Evolutionary conservation across 768 basidiomycete genomes (phyloP).

Genomic region (Chalciporus pseudorubinellus): DNA sequence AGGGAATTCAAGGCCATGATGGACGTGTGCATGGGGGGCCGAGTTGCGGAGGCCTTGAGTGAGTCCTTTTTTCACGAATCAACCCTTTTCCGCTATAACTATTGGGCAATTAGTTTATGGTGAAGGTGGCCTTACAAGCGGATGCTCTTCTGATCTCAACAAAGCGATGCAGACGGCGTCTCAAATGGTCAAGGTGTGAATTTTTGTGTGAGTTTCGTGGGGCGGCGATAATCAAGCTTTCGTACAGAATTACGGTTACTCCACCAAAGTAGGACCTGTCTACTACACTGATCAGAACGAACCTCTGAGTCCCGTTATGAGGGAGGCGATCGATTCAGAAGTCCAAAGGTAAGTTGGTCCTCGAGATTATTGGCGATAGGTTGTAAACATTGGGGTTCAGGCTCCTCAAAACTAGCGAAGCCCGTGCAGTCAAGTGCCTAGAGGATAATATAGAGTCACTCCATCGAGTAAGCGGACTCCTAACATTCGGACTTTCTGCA

Average conservation of each 20-base stretch:
- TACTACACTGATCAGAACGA: constrained; percentile 73
- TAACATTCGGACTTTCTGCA: neutral
- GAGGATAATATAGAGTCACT: constrained; percentile 70
- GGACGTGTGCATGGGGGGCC: constrained; percentile 92
- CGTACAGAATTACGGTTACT: constrained; percentile 72
- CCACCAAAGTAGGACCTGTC: constrained; percentile 76
- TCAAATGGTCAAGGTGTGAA: constrained; percentile 83
- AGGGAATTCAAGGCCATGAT: constrained; percentile 80
- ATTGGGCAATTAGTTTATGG: constrained; percentile 65
- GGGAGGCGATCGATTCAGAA: constrained; percentile 86
- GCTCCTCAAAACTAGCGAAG: constrained; percentile 68
- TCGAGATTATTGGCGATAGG: neutral
- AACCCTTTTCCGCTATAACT: constrained; percentile 7
- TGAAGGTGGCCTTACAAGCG: constrained; percentile 83
- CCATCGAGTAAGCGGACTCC: constrained; percentile 54
- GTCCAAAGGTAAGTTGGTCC: constrained; percentile 61
- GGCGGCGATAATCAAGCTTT: neutral
- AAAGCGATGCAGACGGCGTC: constrained; percentile 78
- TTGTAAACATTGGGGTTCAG: constrained; percentile 26
- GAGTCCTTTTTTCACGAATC: constrained; percentile 25
- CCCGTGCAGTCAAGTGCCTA: constrained; percentile 61
- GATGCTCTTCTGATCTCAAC: constrained; percentile 85
- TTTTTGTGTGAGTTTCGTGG: neutral
- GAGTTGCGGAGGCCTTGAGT: constrained; percentile 92
- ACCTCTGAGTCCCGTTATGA: constrained; percentile 68